Base-by-base conservation (phyloP, 2,329 filamentous ascomycete species). In the Trichoderma sp. region DNA sequence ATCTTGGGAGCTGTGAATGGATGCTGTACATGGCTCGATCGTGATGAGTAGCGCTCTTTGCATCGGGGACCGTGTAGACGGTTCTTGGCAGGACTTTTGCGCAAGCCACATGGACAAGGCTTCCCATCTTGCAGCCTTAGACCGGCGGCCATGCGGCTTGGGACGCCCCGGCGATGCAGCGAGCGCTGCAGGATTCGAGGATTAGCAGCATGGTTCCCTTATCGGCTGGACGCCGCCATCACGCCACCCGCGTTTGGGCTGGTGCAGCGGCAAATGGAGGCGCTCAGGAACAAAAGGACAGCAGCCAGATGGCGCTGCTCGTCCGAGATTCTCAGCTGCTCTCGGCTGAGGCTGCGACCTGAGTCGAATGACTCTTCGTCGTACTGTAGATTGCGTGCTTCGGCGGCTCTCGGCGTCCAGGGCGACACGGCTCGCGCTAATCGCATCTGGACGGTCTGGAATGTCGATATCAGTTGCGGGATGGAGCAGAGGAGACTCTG, bases 231-330 rank as follows among this genome's bases (percentile, higher is more conserved):
- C 54, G 34, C 64, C 54, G 34, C 64, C 63, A 14, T 66, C 64
- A 59, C 64, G 64, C 64, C 64, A 66, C 64, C 64, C 64, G 64
- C 28, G 28, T 28, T 59, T 59, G 39, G 54, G 54, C 54, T 66
- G 39, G 39, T 10, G 39, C 54, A 66, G 34, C 64, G 64, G 64
- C 64, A 66, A 34, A 58, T 51, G 39, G 39, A 66, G 64, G 54
- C 28, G 28, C 34, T 37, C 64, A 49, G 55, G 64, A 58, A 66
- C 37, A 43, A 66, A 56, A 49, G 61, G 32, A 28, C 32, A 11
- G 32, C 37, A 56, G 61, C 52, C 10, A 55, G 16, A 37, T 24
- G n/a, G 30, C 32, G 54, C 21, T 39, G 37, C 34, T n/a, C 39
- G 39, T 8, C n/a, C 39, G 39, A 39, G 39, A 18, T 43, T 10